phyloP scores from a whole-genome alignment of 768 basidiomycete species.

The Coprinopsis strossmayeri region DNA sequence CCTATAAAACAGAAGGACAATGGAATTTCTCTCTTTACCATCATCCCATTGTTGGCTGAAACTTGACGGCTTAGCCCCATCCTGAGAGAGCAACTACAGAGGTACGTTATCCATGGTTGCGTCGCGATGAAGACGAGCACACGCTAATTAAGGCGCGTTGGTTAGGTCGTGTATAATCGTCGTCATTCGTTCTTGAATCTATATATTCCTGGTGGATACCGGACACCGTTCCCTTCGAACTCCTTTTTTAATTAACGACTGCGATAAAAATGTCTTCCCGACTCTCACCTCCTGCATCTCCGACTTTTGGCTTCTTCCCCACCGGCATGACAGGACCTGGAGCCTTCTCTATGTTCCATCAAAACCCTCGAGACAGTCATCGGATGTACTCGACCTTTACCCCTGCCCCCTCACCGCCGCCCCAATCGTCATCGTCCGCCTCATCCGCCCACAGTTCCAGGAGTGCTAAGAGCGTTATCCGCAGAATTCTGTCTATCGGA shows the following conservation, averaged over 20 bases:
- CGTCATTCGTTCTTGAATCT: background rate
- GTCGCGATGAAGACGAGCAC: background rate
- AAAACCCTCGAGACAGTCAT: slow-evolving; percentile 55
- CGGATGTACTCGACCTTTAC: slow-evolving; percentile 50
- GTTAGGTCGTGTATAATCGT: background rate
- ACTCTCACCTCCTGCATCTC: slow-evolving; percentile 44
- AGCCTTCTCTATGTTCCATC: slow-evolving; percentile 43
- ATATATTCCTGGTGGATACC: too few species aligned
- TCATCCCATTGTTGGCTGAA: slow-evolving; percentile 1
- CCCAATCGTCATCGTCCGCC: background rate
- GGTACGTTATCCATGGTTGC: background rate
- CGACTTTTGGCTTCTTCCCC: slow-evolving; percentile 57
- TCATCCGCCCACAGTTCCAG: background rate
- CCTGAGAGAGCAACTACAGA: background rate
- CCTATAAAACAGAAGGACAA: slow-evolving; percentile 12
- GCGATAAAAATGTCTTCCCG: slow-evolving; percentile 36
- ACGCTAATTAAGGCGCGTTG: background rate
- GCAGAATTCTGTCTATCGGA: background rate
- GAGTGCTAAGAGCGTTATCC: background rate
- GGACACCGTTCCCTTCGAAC: too few species aligned
- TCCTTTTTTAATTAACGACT: too few species aligned
- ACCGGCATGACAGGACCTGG: slow-evolving; percentile 48
- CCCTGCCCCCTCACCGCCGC: slow-evolving; percentile 10
- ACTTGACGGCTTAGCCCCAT: background rate
- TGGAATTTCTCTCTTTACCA: slow-evolving; percentile 9